Conservation (phyloP, 2,329 filamentous ascomycete species). For the Metarhizium brunneum region DNA sequence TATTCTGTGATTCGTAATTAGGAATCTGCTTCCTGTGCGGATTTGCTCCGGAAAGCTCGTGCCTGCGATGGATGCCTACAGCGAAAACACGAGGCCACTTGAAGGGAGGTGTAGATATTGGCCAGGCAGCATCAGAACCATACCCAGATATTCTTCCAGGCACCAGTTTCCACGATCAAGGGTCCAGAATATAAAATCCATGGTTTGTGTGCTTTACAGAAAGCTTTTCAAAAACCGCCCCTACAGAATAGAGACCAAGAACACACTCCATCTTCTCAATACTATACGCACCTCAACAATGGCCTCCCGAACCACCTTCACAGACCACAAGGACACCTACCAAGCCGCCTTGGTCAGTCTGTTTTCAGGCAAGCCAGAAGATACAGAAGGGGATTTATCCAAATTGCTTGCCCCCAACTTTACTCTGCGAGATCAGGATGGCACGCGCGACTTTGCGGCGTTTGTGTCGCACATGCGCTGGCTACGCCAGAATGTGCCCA, state of each 20-base stretch:
- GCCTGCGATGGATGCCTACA: too few relatives aligned
- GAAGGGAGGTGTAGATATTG: too few relatives aligned
- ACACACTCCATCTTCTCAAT: neutral
- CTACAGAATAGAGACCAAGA: neutral
- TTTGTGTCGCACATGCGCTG: conserved; percentile 8
- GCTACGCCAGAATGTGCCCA: conserved; percentile 5
- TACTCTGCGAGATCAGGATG: neutral
- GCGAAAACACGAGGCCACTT: too few relatives aligned
- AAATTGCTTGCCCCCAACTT: conserved; percentile 4
- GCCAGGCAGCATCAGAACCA: too few relatives aligned
- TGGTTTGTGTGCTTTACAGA: too few relatives aligned
- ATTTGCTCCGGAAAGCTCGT: too few relatives aligned
- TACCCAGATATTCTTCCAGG: too few relatives aligned
- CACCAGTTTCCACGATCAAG: too few relatives aligned
- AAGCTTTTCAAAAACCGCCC: too few relatives aligned
- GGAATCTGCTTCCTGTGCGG: too few relatives aligned
- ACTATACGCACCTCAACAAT: neutral
- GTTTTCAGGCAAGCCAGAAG: conserved; percentile 5
- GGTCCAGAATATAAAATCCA: too few relatives aligned
- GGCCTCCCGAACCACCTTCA: conserved; percentile 4
- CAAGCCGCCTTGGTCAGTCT: conserved; percentile 7
- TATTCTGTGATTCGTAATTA: too few relatives aligned
- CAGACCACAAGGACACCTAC: conserved; percentile 5
- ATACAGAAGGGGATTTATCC: conserved; percentile 6
- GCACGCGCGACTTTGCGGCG: conserved; percentile 3